Base-by-base conservation (phyloP, 2,329 filamentous ascomycete species). In the Meredithiella fracta region DNA sequence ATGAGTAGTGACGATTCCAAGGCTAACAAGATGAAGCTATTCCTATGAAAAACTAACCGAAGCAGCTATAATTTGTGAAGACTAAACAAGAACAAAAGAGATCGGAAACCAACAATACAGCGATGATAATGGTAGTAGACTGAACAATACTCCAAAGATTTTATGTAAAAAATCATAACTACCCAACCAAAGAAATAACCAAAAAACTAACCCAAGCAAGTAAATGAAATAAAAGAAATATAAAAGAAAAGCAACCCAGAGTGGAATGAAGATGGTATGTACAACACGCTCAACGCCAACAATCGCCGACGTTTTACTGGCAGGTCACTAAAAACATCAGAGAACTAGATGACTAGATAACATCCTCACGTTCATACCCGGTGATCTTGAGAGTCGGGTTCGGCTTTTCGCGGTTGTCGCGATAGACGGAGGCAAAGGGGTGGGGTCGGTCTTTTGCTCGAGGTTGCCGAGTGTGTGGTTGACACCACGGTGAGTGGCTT, bases 401-500 rank as follows among this genome's bases (percentile, higher is more conserved):
- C 61, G 91, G 87, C 23, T 80, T 78, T 60, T 73, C 73, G 3
- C 71, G 71, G 14, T 73, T 72, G 60, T 88, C 79, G 68, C 85
- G 87, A 72, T 91, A 96, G 62, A 82, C 76, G 67, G 82, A 86
- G 49, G 87, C 83, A 65, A 92, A 98, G 1, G 92, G 92, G 65
- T 98, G 1, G 91, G 90, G 65, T 98, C 92, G 34, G 82, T 75
- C 54, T 79, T 81, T 66, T 92, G 88, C 62, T 94, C 74, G 58
- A 98, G 73, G 66, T 97, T 97, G 53, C 85, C 82, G 44, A 98
- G 70, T 0, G 92, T 97, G 67, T 98, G 92, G 70, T 98, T 97
- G 63, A 97, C 91, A 65, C 95, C 92, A 34, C 92, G 78, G 65
- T 94, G 89, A 66, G 86, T 86, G 3, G 86, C 86, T 68, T 95